Percentiles rank a stretch among this genome's conserved stretches.
phyloP scores from a whole-genome alignment of 75 land plant genomes.

The Cupressus sempervirens region DNA sequence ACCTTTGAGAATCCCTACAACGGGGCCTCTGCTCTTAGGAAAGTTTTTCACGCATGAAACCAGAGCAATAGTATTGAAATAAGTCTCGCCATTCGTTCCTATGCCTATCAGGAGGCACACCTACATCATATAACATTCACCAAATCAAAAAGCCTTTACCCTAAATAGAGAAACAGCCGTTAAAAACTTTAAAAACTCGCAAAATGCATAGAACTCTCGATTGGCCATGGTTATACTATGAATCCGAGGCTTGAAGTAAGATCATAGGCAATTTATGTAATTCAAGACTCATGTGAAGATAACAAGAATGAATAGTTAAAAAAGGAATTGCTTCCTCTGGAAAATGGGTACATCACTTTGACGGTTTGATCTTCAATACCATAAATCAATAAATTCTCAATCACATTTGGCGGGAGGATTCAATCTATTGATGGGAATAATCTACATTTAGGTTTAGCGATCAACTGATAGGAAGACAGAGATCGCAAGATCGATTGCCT shows the following conservation, averaged over 20 bases:
- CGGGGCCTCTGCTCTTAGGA: conserved; percentile 41
- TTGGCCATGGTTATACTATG: neutral
- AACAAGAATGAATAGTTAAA: neutral
- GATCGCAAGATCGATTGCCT: too few species aligned
- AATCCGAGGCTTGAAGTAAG: neutral
- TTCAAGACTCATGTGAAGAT: neutral
- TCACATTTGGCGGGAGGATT: neutral
- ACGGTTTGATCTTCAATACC: neutral
- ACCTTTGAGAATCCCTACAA: conserved; percentile 50
- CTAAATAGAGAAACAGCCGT: neutral
- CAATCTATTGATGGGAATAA: neutral
- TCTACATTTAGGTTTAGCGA: neutral
- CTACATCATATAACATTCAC: conserved; percentile 19
- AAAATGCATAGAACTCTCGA: neutral
- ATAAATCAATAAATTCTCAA: neutral
- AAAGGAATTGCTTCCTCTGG: neutral
- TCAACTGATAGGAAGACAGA: too few species aligned
- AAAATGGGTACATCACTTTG: neutral
- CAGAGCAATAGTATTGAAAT: conserved; percentile 49
- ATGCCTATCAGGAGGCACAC: conserved; percentile 34
- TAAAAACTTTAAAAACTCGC: neutral
- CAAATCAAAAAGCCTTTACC: neutral
- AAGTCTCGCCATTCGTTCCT: conserved; percentile 51
- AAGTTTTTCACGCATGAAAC: conserved; percentile 46
- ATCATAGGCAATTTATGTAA: neutral